These are phyloP conservation scores for Phytophthora hibernalis DNA, from an alignment of 352 stramenopile genomes.

Conservation along the genomic window DNA sequence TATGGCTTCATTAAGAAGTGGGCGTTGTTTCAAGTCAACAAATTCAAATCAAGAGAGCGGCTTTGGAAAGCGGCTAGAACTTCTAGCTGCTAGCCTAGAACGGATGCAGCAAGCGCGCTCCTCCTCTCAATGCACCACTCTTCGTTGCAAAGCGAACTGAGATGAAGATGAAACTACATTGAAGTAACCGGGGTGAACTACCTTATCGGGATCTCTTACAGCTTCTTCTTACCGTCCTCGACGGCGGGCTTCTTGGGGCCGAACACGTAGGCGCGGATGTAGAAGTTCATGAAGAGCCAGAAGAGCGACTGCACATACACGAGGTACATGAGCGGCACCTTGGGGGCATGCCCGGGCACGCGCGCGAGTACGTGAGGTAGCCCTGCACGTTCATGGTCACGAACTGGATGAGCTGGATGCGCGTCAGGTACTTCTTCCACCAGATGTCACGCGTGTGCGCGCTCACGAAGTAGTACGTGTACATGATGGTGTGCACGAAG, in stretches of 20 bases:
- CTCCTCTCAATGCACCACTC: not conserved
- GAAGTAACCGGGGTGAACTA: constrained; percentile 22
- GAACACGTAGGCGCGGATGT: constrained; percentile 91
- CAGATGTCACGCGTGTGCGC: constrained; percentile 96
- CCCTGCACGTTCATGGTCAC: constrained; percentile 73
- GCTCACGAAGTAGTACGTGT: constrained; percentile 98
- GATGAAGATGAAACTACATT: constrained; percentile 19
- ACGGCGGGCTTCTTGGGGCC: constrained; percentile 44
- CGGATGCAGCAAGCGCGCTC: no score
- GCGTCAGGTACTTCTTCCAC: constrained; percentile 96
- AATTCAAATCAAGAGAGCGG: no score
- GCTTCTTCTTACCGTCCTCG: constrained; percentile 45
- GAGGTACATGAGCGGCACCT: constrained; percentile 91
- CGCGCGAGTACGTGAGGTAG: constrained; percentile 80
- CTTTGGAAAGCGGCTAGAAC: no score
- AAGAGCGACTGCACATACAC: constrained; percentile 96
- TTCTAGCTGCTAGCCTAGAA: no score
- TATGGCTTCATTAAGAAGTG: not conserved
- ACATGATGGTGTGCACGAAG: constrained; percentile 98
- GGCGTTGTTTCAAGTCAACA: no score
- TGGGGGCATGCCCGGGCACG: constrained; percentile 76
- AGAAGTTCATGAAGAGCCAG: constrained; percentile 96
- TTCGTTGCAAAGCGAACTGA: constrained; percentile 24
- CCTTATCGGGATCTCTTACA: constrained; percentile 30
- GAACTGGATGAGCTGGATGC: constrained; percentile 96